A percentile compares a stretch with the other conserved stretches of the same genome.
Conservation (phyloP, 169 alveolate genomes). For the Eimeria sp. region DNA sequence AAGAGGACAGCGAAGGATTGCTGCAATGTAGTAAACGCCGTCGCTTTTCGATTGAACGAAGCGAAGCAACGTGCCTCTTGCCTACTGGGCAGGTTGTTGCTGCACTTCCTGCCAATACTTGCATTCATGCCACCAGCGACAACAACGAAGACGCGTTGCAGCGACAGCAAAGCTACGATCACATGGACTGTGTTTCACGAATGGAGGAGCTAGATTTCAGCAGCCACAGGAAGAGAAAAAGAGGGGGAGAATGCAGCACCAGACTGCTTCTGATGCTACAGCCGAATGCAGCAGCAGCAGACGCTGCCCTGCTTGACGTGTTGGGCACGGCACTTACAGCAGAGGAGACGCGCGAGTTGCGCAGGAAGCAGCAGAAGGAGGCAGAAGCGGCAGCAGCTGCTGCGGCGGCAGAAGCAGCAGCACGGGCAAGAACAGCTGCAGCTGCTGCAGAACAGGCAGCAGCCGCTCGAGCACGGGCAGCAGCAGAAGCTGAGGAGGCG, state of each 20-base stretch:
- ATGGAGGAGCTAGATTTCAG: constrained; percentile 44
- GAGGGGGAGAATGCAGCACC: constrained; percentile 76
- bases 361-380: constrained; percentile 58
- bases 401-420: constrained; percentile 50
- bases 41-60: constrained; percentile 45
- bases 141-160: constrained; percentile 2
- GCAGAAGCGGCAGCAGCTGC: constrained; percentile 74
- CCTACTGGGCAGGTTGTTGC: constrained; percentile 25
- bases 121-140: neutral
- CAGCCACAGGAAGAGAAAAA: constrained; percentile 65
- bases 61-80: neutral
- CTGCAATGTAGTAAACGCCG: constrained; percentile 55
- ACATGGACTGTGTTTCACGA: neutral
- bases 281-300: constrained; percentile 66
- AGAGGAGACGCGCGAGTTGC: constrained; percentile 70
- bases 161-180: constrained; percentile 4
- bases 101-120: neutral
- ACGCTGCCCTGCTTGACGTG: constrained; percentile 60
- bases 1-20: neutral
- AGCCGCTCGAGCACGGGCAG: constrained; percentile 22
- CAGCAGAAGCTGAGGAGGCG: constrained; percentile 10
- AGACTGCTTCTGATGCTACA: constrained; percentile 68
- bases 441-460: constrained; percentile 63
- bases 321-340: constrained; percentile 61
- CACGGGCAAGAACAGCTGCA: neutral